Base-by-base conservation (phyloP, 2,329 filamentous ascomycete genomes). In the Fusarium fujikuroi region DNA sequence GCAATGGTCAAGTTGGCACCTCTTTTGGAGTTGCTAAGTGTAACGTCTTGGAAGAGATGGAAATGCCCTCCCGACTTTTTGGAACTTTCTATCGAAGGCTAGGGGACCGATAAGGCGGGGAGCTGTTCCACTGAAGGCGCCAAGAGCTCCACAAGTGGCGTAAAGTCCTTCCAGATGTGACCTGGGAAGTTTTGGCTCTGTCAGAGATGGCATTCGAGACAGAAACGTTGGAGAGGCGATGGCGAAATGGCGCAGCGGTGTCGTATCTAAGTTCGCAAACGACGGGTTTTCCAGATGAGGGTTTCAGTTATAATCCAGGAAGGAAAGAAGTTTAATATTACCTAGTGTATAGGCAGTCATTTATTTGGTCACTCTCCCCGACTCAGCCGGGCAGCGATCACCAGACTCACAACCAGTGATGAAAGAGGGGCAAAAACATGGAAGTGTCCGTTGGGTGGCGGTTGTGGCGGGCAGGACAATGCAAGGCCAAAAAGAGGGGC, bases 351-450 rank as follows among this genome's bases (percentile, higher is more conserved):
- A 54, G n/a, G 50, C 21, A 66, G 70, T 76, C 74, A 77, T 64
- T 76, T 72, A 77, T 64, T 75, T 74, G 73, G 67, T 72, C 76
- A 70, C 56, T 53, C 60, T 74, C 59, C 25, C 63, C 69, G 64
- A 62, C 76, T 70, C 62, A 76, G 54, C 71, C 75, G 71, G 66
- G 62, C 66, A 75, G 76, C 75, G 73, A 78, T 78, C 76, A 78
- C 76, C 73, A 58, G 76, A 78, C 75, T 60, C 58, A 42, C 66
- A 57, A 72, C 74, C 69, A 76, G 71, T 68, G 66, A 72, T 69
- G 62, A 60, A 60, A 63, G 73, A 75, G 73, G 75, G 70, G 73
- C 69, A 60, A 75, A 74, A 46, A 32, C 36, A 32, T 32, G 12
- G 32, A 39, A 40, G 40, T 52, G 36, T 40, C 30, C 58, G 32